Conservation (phyloP, 768 basidiomycete species). For the Suillus occidentalis region DNA sequence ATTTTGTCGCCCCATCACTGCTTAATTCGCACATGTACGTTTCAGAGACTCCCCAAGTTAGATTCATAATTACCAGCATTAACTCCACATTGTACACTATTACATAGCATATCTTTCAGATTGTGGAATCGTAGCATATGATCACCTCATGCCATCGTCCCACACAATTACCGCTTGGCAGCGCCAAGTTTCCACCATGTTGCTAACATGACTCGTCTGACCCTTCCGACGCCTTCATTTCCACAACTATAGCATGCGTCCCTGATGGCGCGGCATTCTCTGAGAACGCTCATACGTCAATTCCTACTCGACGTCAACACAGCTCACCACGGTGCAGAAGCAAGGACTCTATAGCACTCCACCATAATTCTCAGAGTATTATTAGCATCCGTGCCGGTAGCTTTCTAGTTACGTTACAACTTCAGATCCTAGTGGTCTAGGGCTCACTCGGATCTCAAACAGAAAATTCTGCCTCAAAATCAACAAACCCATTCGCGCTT, state of each 20-base stretch:
- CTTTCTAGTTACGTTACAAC: neutral
- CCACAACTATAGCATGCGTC: slow-evolving; percentile 26
- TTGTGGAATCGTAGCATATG: slow-evolving; percentile 6
- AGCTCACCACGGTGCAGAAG: slow-evolving; percentile 37
- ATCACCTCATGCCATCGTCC: neutral
- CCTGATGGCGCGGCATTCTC: neutral
- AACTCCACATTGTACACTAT: slow-evolving; percentile 7
- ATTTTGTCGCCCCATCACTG: neutral
- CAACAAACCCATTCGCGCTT: slow-evolving; percentile 47
- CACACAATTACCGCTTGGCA: slow-evolving; percentile 4
- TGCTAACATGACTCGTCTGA: neutral
- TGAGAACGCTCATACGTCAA: too few species aligned
- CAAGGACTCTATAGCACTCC: slow-evolving; percentile 69
- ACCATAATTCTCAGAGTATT: slow-evolving; percentile 9
- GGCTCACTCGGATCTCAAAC: neutral
- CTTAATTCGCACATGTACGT: slow-evolving; percentile 5
- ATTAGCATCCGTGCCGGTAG: neutral
- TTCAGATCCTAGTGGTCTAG: neutral
- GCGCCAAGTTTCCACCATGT: neutral
- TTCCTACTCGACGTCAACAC: neutral
- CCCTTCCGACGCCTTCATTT: slow-evolving; percentile 29
- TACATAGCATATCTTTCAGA: slow-evolving; percentile 7
- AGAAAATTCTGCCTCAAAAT: slow-evolving; percentile 45
- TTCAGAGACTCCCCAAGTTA: neutral
- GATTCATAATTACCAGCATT: neutral